Evolutionary conservation across 192 early-diverging fungal genomes (phyloP).

Genomic region (Umbelopsis ramanniana): DNA sequence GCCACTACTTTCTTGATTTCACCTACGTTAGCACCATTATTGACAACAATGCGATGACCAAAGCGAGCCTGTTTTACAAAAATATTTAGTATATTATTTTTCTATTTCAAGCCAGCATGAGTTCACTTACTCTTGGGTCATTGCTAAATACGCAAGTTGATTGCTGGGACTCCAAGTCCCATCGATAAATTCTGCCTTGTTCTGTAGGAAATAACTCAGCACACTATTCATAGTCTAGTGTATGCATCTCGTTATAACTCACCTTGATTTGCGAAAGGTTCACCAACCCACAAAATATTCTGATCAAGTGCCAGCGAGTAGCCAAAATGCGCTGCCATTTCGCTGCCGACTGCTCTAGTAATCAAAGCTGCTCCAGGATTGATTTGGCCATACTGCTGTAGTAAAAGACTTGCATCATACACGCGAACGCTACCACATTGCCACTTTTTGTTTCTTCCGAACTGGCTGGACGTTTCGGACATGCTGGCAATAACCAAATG

Average conservation of each 20-base stretch:
- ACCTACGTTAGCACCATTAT: background rate
- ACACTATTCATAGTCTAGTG: background rate
- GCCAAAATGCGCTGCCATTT: conserved; percentile 37
- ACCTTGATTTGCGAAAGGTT: conserved; percentile 41
- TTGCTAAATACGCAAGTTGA: background rate
- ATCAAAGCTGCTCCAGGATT: conserved; percentile 20
- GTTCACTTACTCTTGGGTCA: background rate
- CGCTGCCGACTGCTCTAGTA: conserved; percentile 22
- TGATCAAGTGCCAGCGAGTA: conserved; percentile 2
- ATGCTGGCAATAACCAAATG: conserved; percentile 24
- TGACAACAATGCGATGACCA: conserved; percentile 11
- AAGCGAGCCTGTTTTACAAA: background rate
- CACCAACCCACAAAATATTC: conserved; percentile 37
- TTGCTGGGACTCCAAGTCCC: conserved; percentile 15
- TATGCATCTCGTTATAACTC: background rate
- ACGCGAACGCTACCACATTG: conserved; percentile 45
- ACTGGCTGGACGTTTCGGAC: conserved; percentile 27
- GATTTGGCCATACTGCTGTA: background rate
- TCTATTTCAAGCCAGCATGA: too few species aligned
- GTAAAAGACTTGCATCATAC: conserved; percentile 22
- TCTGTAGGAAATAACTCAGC: conserved; percentile 11
- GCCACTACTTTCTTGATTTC: background rate
- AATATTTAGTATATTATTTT: too few species aligned
- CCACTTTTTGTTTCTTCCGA: conserved; percentile 32
- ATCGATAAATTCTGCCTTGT: conserved; percentile 33